Conservation (phyloP, 2,329 filamentous ascomycete species). For the Penicillium sp. region DNA sequence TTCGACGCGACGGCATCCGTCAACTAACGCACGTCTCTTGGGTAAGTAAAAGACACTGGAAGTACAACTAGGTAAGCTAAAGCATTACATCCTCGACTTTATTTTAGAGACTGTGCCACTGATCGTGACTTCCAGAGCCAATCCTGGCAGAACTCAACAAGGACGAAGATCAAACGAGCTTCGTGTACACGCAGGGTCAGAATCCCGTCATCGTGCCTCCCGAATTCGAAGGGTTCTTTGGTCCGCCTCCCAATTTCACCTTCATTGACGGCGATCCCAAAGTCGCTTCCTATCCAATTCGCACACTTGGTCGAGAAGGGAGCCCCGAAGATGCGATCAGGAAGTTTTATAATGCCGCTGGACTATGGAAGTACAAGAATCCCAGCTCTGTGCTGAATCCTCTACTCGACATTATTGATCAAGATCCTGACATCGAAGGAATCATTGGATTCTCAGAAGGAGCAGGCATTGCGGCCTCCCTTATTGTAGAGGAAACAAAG, state of each 20-base stretch:
- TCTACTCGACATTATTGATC: conserved; percentile 24
- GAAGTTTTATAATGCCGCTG: background rate
- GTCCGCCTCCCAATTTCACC: conserved; percentile 28
- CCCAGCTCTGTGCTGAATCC: conserved; percentile 16
- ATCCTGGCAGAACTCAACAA: conserved; percentile 18
- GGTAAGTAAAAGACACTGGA: conserved; percentile 12
- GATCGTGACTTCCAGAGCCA: conserved; percentile 3
- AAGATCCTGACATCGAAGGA: conserved; percentile 28
- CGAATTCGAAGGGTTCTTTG: conserved; percentile 26
- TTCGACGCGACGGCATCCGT: background rate
- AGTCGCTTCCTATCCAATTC: background rate
- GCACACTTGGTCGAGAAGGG: conserved; percentile 2
- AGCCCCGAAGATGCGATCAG: conserved; percentile 24
- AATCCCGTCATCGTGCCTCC: conserved; percentile 17
- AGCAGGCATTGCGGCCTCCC: conserved; percentile 28
- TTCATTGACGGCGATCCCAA: conserved; percentile 17
- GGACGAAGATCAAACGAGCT: conserved; percentile 18
- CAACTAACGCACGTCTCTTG: background rate
- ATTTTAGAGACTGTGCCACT: background rate
- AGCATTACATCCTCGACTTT: background rate
- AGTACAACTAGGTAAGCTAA: conserved; percentile 24
- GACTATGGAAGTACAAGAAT: background rate
- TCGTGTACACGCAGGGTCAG: conserved; percentile 25
- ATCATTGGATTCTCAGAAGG: conserved; percentile 35
- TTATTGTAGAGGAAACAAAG: conserved; percentile 29